Evolutionary conservation across 495 filamentous ascomycete genomes (phyloP).

Genomic region (Podospora pseudocomata): DNA sequence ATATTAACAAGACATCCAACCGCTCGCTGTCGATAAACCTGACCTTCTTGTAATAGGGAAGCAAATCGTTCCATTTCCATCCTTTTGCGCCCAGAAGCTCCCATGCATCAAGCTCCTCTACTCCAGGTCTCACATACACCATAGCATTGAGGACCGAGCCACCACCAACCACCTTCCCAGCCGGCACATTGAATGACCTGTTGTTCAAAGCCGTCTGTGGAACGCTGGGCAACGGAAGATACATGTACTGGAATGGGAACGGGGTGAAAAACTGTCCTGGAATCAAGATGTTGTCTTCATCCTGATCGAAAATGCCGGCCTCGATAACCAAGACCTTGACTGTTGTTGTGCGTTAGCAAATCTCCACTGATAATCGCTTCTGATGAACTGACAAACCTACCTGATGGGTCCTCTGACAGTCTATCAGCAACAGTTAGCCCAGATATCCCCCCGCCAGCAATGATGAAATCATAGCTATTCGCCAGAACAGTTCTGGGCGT

Average conservation of each 20-base stretch:
- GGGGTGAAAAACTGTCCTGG: constrained; percentile 27
- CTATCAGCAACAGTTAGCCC: constrained; percentile 48
- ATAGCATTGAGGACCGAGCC: constrained; percentile 43
- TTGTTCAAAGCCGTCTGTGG: constrained; percentile 28
- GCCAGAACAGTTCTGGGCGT: background rate
- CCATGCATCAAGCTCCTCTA: constrained; percentile 57
- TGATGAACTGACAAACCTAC: constrained; percentile 16
- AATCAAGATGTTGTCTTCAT: constrained; percentile 27
- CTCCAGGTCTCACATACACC: constrained; percentile 40
- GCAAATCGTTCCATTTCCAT: constrained; percentile 57
- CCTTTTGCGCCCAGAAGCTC: constrained; percentile 54
- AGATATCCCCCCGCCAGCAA: constrained; percentile 47
- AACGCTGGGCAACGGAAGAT: constrained; percentile 22
- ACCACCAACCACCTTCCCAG: constrained; percentile 40
- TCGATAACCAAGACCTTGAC: constrained; percentile 45
- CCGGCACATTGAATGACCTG: constrained; percentile 18
- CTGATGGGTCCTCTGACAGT: constrained; percentile 45
- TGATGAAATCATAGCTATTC: constrained; percentile 45
- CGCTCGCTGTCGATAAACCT: background rate
- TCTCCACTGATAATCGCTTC: background rate
- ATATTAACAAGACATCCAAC: constrained; percentile 5
- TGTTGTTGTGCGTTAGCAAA: constrained; percentile 2
- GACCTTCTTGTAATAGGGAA: constrained; percentile 59
- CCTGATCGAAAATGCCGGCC: constrained; percentile 35
- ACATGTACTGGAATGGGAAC: constrained; percentile 23